Percentiles rank a stretch among this genome's conserved stretches.
phyloP scores from a whole-genome alignment of 768 basidiomycete species.

The Collybia sp. region DNA sequence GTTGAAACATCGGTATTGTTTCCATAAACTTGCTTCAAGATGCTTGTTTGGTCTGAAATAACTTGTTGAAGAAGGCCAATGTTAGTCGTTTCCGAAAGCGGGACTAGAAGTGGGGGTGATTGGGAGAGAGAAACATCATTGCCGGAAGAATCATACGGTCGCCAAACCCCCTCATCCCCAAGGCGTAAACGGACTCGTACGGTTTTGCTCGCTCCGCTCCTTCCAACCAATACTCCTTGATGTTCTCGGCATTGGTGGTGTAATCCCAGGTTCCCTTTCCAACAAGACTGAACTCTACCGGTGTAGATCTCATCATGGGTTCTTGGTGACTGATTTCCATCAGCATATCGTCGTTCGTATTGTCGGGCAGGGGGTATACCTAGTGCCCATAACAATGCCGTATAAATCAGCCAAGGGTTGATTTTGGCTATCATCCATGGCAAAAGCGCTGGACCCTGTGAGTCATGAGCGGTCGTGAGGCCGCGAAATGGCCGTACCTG shows the following conservation, averaged over 20 bases:
- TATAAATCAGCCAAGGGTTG: slow-evolving; percentile 59
- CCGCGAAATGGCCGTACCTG: slow-evolving; percentile 18
- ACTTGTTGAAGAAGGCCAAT: slow-evolving; percentile 51
- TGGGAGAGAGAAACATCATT: background rate
- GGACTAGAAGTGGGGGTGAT: slow-evolving; percentile 27
- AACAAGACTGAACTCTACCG: slow-evolving; percentile 57
- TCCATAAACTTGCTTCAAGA: slow-evolving; percentile 48
- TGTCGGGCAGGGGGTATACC: slow-evolving; percentile 19
- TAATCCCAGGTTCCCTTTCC: slow-evolving; percentile 63
- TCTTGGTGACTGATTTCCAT: slow-evolving; percentile 51
- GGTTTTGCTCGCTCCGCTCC: slow-evolving; percentile 54
- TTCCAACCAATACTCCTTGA: slow-evolving; percentile 59
- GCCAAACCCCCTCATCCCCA: slow-evolving; percentile 67
- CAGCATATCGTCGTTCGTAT: background rate
- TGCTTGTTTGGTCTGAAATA: slow-evolving; percentile 56
- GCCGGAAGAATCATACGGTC: slow-evolving; percentile 31
- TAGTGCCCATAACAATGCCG: slow-evolving; percentile 71
- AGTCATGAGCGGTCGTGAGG: background rate
- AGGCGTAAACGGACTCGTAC: slow-evolving; percentile 59
- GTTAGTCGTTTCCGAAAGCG: slow-evolving; percentile 45
- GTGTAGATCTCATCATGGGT: slow-evolving; percentile 70
- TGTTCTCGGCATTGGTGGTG: slow-evolving; percentile 43
- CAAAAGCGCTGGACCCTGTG: slow-evolving; percentile 37
- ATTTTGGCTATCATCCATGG: slow-evolving; percentile 55
- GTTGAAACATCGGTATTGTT: slow-evolving; percentile 28